A percentile compares a stretch with the other conserved stretches of the same genome.
Conservation (phyloP, 371 early-diverging fungal species). For the Gilbertella persicaria region DNA sequence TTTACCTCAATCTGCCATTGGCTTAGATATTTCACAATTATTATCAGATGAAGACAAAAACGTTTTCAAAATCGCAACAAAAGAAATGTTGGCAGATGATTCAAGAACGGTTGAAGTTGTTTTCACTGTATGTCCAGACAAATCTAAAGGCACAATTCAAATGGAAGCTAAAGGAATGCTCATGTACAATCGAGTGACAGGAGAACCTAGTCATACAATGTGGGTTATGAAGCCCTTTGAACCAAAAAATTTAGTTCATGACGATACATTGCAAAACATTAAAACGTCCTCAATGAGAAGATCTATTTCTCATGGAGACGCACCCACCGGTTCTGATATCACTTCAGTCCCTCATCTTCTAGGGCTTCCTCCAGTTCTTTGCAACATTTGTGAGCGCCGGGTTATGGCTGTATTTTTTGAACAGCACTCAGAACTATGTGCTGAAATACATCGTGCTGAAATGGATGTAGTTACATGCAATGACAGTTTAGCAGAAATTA, state of each 20-base stretch:
- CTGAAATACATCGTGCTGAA: constrained; percentile 79
- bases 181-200: constrained; percentile 73
- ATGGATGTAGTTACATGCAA: constrained; percentile 73
- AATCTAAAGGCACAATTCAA: constrained; percentile 57
- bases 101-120: constrained; percentile 77
- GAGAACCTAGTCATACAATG: constrained; percentile 76
- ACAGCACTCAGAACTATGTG: constrained; percentile 73
- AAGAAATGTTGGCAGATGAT: constrained; percentile 68
- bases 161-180: constrained; percentile 93
- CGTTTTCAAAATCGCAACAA: constrained; percentile 70
- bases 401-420: constrained; percentile 77
- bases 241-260: constrained; percentile 7
- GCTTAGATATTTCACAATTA: constrained; percentile 46
- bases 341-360: constrained; percentile 1
- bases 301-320: constrained; percentile 19
- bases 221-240: constrained; percentile 78
- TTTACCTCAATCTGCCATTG: constrained; percentile 50
- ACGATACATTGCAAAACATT: background rate
- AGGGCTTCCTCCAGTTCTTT: constrained; percentile 55
- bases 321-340: background rate
- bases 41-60: constrained; percentile 53
- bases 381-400: constrained; percentile 81
- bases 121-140: constrained; percentile 34
- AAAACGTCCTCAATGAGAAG: constrained; percentile 5
- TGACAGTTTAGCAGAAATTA: constrained; percentile 71